Evolutionary conservation across 495 filamentous ascomycete species (phyloP).

Genomic region (Rhizodiscina lignyota): DNA sequence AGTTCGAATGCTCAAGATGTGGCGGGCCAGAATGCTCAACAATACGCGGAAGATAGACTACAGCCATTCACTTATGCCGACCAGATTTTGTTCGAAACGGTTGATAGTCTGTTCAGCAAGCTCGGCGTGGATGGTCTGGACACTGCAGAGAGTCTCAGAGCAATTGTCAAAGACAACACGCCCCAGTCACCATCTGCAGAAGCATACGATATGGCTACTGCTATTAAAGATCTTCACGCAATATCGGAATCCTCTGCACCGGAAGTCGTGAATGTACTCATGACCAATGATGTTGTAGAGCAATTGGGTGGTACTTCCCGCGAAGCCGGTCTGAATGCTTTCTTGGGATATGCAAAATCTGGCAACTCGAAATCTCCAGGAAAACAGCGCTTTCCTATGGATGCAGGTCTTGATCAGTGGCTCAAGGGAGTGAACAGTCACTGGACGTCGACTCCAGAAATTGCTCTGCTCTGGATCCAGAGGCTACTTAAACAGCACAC

Average conservation of each 20-base stretch:
- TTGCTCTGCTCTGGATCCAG: slow-evolving; percentile 16
- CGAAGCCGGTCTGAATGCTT: slow-evolving; percentile 46
- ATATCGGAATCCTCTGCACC: slow-evolving; percentile 3
- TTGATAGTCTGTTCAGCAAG: slow-evolving; percentile 48
- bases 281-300: slow-evolving; percentile 5
- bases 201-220: slow-evolving; percentile 1
- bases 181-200: background rate
- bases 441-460: slow-evolving; percentile 18
- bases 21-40: slow-evolving; percentile 42
- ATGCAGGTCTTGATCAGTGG: slow-evolving; percentile 11
- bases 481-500: slow-evolving; percentile 11
- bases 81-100: slow-evolving; percentile 55
- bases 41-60: slow-evolving; percentile 56
- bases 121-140: slow-evolving; percentile 39
- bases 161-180: slow-evolving; percentile 3
- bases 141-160: slow-evolving; percentile 8
- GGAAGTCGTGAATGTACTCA: slow-evolving; percentile 5
- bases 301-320: slow-evolving; percentile 7
- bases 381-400: slow-evolving; percentile 9
- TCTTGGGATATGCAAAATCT: slow-evolving; percentile 62
- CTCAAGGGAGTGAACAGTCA: slow-evolving; percentile 11
- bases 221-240: slow-evolving; percentile 9
- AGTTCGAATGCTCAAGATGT: slow-evolving; percentile 30
- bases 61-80: slow-evolving; percentile 54
- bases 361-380: slow-evolving; percentile 22